Percentiles rank a stretch among this genome's conserved stretches.
phyloP scores from a whole-genome alignment of 805 yeast genomes.

The Metschnikowia aberdeeniae region DNA sequence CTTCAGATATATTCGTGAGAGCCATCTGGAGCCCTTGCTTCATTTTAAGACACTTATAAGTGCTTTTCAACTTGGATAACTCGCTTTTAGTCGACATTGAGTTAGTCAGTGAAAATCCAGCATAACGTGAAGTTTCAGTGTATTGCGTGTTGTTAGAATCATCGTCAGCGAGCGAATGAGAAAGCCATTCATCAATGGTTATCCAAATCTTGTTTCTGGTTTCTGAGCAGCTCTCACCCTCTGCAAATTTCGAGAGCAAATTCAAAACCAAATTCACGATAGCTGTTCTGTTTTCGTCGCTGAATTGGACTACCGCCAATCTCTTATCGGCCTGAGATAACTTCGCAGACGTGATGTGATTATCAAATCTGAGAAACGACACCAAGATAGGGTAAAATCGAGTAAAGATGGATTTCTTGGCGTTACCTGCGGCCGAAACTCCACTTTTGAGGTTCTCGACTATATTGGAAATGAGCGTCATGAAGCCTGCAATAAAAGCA shows the following conservation, averaged over 20 bases:
- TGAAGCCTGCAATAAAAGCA: constrained; percentile 67
- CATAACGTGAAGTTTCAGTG: constrained; percentile 19
- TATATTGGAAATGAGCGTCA: constrained; percentile 52
- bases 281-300: constrained; percentile 34
- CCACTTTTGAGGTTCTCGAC: constrained; percentile 26
- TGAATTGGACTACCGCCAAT: constrained; percentile 22
- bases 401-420: constrained; percentile 23
- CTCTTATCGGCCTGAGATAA: constrained; percentile 9
- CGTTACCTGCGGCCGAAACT: constrained; percentile 22
- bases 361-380: constrained; percentile 39
- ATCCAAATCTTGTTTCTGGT: constrained; percentile 58
- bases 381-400: constrained; percentile 32
- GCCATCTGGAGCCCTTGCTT: constrained; percentile 26
- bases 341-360: constrained; percentile 23
- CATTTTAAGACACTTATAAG: constrained; percentile 7
- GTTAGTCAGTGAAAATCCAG: constrained; percentile 10
- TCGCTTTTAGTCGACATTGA: constrained; percentile 7
- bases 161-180: constrained; percentile 27
- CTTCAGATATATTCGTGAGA: constrained; percentile 46
- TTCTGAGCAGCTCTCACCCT: constrained; percentile 26
- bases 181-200: constrained; percentile 67
- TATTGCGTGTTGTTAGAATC: constrained; percentile 12
- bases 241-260: constrained; percentile 51
- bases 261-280: constrained; percentile 41
- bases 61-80: constrained; percentile 7